Percentiles rank a stretch among this genome's conserved stretches.
Evolutionary conservation across 164 flowering plant species (phyloP).

Genomic region (Kingdonia uniflora): DNA sequence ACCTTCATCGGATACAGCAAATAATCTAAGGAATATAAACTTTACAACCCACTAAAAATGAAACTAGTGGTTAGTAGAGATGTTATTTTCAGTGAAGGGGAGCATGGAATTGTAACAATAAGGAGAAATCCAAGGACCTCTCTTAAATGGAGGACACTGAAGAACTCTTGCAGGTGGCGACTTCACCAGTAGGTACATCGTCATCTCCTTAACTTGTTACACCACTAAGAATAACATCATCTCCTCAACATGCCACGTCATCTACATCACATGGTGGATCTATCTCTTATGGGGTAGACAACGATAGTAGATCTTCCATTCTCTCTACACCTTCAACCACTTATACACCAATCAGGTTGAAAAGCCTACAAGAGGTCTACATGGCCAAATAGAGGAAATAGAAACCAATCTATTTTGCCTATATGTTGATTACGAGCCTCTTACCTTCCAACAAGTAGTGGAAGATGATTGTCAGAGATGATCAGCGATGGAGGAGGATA

Average conservation of each 20-base stretch:
- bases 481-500: background rate
- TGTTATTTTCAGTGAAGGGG: constrained; percentile 5
- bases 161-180: background rate
- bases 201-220: no score
- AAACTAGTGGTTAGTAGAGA: constrained; percentile 5
- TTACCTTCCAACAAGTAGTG: background rate
- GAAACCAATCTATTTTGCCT: background rate
- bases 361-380: background rate
- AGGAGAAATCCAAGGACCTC: background rate
- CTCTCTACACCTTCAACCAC: no score
- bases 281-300: no score
- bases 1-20: background rate
- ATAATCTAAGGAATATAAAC: background rate
- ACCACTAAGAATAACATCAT: no score
- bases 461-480: background rate
- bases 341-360: no score
- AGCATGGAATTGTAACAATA: background rate
- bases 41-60: background rate
- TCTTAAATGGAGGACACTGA: background rate
- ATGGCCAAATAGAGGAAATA: background rate
- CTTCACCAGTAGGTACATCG: background rate
- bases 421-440: background rate
- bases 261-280: background rate
- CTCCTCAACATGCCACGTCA: no score
- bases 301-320: no score